A percentile compares a stretch with the other conserved stretches of the same genome.
These are phyloP conservation scores for Guyanaporus albipodus DNA, from an alignment of 768 basidiomycete species.

Conservation along the genomic window DNA sequence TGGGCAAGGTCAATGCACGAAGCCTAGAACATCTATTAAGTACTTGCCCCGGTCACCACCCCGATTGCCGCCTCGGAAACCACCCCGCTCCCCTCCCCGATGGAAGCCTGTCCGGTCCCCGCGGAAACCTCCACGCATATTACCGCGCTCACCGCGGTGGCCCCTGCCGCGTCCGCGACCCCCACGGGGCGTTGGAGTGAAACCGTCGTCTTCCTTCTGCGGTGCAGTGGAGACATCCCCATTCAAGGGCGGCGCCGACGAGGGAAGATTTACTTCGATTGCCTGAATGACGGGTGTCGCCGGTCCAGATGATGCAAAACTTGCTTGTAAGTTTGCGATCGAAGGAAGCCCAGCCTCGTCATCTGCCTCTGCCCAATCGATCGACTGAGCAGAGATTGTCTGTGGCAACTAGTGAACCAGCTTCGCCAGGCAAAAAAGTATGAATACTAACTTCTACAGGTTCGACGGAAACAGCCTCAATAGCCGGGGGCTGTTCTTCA, in stretches of 20 bases:
- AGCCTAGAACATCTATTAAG: not conserved
- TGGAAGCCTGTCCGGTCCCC: slow-evolving; percentile 34
- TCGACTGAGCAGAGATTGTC: slow-evolving; percentile 31
- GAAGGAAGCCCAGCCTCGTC: slow-evolving; percentile 78
- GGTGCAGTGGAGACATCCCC: slow-evolving; percentile 22
- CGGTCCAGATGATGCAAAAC: slow-evolving; percentile 70
- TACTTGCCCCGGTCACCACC: slow-evolving; percentile 24
- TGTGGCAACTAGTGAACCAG: slow-evolving; percentile 6
- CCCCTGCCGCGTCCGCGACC: slow-evolving; percentile 48
- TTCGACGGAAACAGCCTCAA: slow-evolving; percentile 8
- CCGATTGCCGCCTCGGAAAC: slow-evolving; percentile 34
- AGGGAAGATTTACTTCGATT: slow-evolving; percentile 34
- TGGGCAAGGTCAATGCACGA: slow-evolving; percentile 2
- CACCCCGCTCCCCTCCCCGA: slow-evolving; percentile 36
- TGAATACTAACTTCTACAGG: slow-evolving; percentile 33
- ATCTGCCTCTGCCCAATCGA: slow-evolving; percentile 78
- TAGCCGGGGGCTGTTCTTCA: slow-evolving; percentile 16
- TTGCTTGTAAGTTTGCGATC: slow-evolving; percentile 70
- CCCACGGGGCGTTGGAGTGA: slow-evolving; percentile 43
- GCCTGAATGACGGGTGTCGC: slow-evolving; percentile 49
- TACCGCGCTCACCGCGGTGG: slow-evolving; percentile 40
- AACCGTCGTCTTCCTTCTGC: slow-evolving; percentile 57
- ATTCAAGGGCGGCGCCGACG: slow-evolving; percentile 16
- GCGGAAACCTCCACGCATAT: slow-evolving; percentile 39
- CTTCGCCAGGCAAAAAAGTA: not conserved